Evolutionary conservation across 2,329 filamentous ascomycete species (phyloP).

Genomic region (Lasiodiplodia citricola): DNA sequence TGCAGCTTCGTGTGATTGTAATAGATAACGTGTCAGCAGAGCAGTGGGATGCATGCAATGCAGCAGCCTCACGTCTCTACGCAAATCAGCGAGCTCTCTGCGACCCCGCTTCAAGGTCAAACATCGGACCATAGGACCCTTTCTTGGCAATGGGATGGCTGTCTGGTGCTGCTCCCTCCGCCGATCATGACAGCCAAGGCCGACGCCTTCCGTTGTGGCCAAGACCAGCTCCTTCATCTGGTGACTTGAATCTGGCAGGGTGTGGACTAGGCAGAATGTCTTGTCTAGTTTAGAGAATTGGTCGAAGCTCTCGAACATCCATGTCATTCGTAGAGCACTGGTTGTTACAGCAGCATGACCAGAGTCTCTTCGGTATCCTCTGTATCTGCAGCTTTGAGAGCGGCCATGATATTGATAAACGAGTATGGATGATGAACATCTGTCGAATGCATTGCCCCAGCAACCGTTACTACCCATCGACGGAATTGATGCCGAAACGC

Average conservation of each 20-base stretch:
- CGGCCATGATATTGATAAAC: too few species aligned
- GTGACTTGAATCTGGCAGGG: background rate
- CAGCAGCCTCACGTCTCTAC: background rate
- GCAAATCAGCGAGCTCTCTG: background rate
- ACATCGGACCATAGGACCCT: background rate
- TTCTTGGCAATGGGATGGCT: background rate
- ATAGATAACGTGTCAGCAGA: constrained; percentile 17
- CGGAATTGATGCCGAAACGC: too few species aligned
- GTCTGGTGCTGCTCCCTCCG: background rate
- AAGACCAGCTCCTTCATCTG: background rate
- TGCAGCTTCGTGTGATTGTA: background rate
- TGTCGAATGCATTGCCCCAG: too few species aligned
- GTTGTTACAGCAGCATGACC: too few species aligned
- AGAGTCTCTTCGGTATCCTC: too few species aligned
- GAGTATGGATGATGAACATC: too few species aligned
- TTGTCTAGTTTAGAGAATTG: background rate
- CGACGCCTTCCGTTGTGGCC: background rate
- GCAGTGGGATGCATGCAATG: constrained; percentile 4
- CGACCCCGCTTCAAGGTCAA: background rate
- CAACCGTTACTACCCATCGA: too few species aligned
- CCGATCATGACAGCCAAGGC: background rate
- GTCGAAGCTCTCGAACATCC: too few species aligned
- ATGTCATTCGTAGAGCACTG: too few species aligned
- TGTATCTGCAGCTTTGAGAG: too few species aligned
- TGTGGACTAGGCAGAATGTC: background rate